Base-by-base conservation (phyloP, 306 rosid genomes). In the Senna siamea region DNA sequence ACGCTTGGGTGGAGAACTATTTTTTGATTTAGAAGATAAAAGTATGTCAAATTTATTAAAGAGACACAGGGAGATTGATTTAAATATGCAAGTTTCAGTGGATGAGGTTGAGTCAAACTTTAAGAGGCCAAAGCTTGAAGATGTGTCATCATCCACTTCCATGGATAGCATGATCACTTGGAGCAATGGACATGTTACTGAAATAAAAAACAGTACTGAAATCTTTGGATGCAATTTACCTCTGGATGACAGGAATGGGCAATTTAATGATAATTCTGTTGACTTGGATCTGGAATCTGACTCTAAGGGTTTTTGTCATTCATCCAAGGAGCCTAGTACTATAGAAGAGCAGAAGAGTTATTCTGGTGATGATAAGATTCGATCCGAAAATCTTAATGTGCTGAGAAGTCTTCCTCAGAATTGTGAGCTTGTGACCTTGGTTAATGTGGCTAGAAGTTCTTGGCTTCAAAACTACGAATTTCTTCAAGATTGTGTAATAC, bases 401-500 rank as follows among this genome's bases (percentile, higher is more conserved):
- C 68, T 68, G 72, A 76, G 78, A 60, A 81, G 79, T 80, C 77
- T 74, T 34, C 81, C 94, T 28, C 92, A 89, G 78, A 86, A 91
- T 79, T 69, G 69, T 54, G 94, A 91, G 79, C 78, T 88, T 74
- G 73, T 84, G 92, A 89, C 82, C 79, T 70, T 82, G 77, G 87
- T 93, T 80, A 88, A 91, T 80, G 80, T 91, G 80, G 87, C 91
- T 59, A 88, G 96, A 86, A 89, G 85, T 85, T 89, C 93, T 44
- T 94, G 94, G 98, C 89, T 91, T 80, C 87, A 80, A 76, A 94
- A 94, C 84, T 87, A 76, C 55, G 91, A 85, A 81, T 91, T 94
- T 84, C 98, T 91, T 77, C 98, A 91, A 73, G 98, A 94, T 65
- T 94, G 96, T 79, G 92, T 89, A 43, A 87, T 94, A 61, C 97